Percentiles rank a stretch among this genome's conserved stretches.
Evolutionary conservation across 1,284 basidiomycete genomes (phyloP).

Genomic region (Leccinum solheimii): DNA sequence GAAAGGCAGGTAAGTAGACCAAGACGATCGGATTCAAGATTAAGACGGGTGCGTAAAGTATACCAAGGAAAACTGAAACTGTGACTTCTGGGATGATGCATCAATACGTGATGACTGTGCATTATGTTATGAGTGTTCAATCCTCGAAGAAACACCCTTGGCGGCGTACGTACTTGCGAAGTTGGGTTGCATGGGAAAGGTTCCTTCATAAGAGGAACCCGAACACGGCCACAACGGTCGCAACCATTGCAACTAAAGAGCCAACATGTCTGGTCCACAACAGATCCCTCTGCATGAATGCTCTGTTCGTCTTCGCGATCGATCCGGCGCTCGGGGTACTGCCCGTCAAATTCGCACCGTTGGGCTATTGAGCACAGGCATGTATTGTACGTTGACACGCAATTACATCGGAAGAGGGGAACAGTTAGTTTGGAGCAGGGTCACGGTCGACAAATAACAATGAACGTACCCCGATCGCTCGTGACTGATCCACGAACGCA

Average conservation of each 20-base stretch:
- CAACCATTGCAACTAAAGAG: not conserved
- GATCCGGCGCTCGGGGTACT: constrained; percentile 27
- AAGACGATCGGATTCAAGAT: not conserved
- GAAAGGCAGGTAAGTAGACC: not conserved
- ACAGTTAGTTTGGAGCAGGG: not conserved
- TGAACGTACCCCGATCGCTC: constrained; percentile 62
- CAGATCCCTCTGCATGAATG: constrained; percentile 1
- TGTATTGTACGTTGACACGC: not conserved
- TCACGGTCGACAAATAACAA: not conserved
- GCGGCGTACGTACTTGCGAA: not conserved
- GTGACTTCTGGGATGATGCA: not conserved
- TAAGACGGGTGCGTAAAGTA: not conserved
- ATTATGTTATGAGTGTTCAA: not conserved
- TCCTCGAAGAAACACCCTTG: not conserved
- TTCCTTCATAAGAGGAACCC: not conserved
- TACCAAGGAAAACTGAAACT: not conserved
- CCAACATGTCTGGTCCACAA: not conserved
- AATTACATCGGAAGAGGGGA: not conserved
- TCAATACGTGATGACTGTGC: not conserved
- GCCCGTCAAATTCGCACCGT: constrained; percentile 65
- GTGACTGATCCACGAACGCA: constrained; percentile 60
- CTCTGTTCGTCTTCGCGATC: constrained; percentile 53
- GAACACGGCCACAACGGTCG: not conserved
- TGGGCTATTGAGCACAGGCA: constrained; percentile 45
- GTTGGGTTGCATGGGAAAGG: not conserved